Percentiles rank a stretch among this genome's conserved stretches.
Conservation (phyloP, 2,329 filamentous ascomycete genomes). For the Penicillium thymicola region DNA sequence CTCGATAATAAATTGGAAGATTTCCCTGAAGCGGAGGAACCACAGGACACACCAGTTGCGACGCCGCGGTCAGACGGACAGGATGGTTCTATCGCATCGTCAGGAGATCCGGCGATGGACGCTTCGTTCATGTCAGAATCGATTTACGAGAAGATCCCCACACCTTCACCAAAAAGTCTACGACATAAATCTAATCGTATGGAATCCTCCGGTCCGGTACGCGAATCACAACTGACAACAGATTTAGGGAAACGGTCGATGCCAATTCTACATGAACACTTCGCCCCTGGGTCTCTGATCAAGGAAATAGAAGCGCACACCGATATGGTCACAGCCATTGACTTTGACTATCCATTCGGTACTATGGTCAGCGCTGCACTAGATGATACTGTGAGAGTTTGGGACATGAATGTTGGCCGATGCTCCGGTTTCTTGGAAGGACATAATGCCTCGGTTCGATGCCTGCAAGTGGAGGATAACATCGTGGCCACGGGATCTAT, state of each 20-base stretch:
- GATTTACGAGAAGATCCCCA: constrained; percentile 87
- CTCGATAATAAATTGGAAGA: constrained; percentile 62
- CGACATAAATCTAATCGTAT: constrained; percentile 46
- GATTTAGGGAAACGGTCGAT: constrained; percentile 66
- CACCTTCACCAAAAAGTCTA: constrained; percentile 57
- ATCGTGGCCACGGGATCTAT: constrained; percentile 90
- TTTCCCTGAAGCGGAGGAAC: constrained; percentile 50
- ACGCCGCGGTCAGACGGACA: constrained; percentile 36
- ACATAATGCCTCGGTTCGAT: constrained; percentile 87
- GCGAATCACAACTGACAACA: constrained; percentile 38
- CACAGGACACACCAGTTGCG: constrained; percentile 29
- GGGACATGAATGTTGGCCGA: constrained; percentile 90
- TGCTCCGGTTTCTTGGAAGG: constrained; percentile 91
- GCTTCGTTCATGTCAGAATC: constrained; percentile 93
- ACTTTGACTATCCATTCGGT: constrained; percentile 97
- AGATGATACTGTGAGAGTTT: constrained; percentile 91
- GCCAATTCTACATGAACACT: constrained; percentile 93
- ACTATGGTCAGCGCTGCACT: constrained; percentile 88
- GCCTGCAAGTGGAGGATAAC: constrained; percentile 92
- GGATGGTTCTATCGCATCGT: constrained; percentile 49
- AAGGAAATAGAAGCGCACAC: constrained; percentile 84
- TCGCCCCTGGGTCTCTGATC: constrained; percentile 83
- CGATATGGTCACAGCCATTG: constrained; percentile 82
- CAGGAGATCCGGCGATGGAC: constrained; percentile 53
- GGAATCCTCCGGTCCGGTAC: not conserved